Conservation (phyloP, 106 monocot genomes). For the Narthecium ossifragum region DNA sequence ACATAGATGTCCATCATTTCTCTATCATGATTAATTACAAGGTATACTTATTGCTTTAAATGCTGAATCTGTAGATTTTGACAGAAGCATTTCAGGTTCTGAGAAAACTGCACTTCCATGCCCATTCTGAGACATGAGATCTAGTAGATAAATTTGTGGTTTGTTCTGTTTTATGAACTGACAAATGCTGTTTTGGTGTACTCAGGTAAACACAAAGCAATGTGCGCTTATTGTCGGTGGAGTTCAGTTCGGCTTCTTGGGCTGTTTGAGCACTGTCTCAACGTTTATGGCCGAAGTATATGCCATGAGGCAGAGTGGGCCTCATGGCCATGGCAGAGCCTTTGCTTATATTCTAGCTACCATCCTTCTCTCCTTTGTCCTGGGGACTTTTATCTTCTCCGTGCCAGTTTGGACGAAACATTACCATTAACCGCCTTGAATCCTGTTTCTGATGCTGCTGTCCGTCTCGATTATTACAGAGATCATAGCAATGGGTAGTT, state of each 20-base stretch:
- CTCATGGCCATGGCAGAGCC: constrained; percentile 46
- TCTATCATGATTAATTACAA: too few species aligned
- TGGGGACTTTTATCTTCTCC: constrained; percentile 75
- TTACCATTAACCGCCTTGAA: constrained; percentile 28
- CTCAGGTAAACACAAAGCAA: constrained; percentile 65
- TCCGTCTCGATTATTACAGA: too few species aligned
- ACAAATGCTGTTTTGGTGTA: background rate
- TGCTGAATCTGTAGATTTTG: too few species aligned
- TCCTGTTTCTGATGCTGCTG: too few species aligned
- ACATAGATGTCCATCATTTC: too few species aligned
- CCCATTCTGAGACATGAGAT: background rate
- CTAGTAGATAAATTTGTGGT: background rate
- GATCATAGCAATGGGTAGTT: too few species aligned
- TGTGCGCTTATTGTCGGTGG: constrained; percentile 38
- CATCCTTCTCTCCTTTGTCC: constrained; percentile 51
- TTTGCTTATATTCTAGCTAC: constrained; percentile 41
- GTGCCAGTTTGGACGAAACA: constrained; percentile 78
- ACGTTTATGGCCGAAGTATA: constrained; percentile 88
- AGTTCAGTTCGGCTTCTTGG: constrained; percentile 79
- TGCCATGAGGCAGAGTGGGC: constrained; percentile 63
- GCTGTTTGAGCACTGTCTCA: constrained; percentile 90
- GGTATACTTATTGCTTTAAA: too few species aligned
- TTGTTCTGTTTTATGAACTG: too few species aligned
- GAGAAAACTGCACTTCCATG: background rate
- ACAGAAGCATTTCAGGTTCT: background rate